Evolutionary conservation across 2,329 filamentous ascomycete species (phyloP).

Genomic region (Didymosphaeria variabile): DNA sequence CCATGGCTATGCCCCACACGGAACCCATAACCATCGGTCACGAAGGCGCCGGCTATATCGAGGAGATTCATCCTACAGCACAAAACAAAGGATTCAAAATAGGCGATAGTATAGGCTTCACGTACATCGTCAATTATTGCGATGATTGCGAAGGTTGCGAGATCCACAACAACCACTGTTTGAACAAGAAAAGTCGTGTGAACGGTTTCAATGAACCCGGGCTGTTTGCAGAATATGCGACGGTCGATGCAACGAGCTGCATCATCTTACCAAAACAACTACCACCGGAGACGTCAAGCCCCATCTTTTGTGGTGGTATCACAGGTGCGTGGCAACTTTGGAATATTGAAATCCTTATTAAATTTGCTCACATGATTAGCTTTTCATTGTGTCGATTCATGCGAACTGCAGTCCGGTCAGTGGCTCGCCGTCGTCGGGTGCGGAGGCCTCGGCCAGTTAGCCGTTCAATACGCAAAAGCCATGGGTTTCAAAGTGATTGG

Average conservation of each 20-base stretch:
- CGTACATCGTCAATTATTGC: conserved; percentile 55
- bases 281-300: conserved; percentile 45
- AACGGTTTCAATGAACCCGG: conserved; percentile 47
- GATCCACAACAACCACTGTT: conserved; percentile 52
- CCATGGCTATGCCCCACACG: conserved; percentile 23
- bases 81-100: conserved; percentile 50
- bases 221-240: conserved; percentile 58
- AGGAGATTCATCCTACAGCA: conserved; percentile 42
- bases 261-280: conserved; percentile 49
- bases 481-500: conserved; percentile 54
- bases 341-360: not conserved
- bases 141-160: conserved; percentile 57
- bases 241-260: conserved; percentile 54
- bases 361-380: conserved; percentile 11
- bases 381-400: conserved; percentile 34
- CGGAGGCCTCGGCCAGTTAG: conserved; percentile 57
- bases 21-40: conserved; percentile 50
- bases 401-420: conserved; percentile 34
- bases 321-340: conserved; percentile 39
- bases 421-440: conserved; percentile 54
- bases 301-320: conserved; percentile 60
- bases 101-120: conserved; percentile 55
- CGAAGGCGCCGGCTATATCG: conserved; percentile 55
- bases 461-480: conserved; percentile 55
- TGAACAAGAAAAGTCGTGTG: conserved; percentile 30